Conservation (phyloP, 331 rosid species). For the Acacia pycnantha region DNA sequence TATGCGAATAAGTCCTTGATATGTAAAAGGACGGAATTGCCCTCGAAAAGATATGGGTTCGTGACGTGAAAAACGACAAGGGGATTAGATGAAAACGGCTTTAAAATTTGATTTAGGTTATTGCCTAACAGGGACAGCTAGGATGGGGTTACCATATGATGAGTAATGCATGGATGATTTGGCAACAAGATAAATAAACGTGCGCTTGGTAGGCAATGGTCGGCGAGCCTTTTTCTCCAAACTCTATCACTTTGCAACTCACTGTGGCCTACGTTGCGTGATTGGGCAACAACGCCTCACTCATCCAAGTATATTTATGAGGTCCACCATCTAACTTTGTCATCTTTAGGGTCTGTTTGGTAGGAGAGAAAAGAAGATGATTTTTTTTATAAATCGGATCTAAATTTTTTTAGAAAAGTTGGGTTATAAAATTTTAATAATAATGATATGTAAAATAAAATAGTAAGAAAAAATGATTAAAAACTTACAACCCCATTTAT, state of each 20-base stretch:
- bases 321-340: not conserved
- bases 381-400: too few species aligned
- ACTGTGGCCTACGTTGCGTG: not conserved
- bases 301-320: not conserved
- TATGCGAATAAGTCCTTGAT: not conserved
- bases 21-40: not conserved
- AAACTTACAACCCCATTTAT: too few species aligned
- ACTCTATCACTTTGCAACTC: not conserved
- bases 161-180: not conserved
- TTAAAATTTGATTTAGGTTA: not conserved
- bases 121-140: not conserved
- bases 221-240: not conserved
- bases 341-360: not conserved
- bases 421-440: too few species aligned
- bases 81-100: not conserved
- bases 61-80: not conserved
- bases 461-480: too few species aligned
- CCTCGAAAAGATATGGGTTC: not conserved
- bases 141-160: not conserved
- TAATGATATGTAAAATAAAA: too few species aligned
- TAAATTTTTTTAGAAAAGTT: too few species aligned
- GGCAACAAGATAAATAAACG: not conserved
- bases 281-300: not conserved
- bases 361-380: rapidly evolving
- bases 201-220: not conserved